Conservation (phyloP, 139 green algal species). For the Protoeuglena noctilucae region DNA sequence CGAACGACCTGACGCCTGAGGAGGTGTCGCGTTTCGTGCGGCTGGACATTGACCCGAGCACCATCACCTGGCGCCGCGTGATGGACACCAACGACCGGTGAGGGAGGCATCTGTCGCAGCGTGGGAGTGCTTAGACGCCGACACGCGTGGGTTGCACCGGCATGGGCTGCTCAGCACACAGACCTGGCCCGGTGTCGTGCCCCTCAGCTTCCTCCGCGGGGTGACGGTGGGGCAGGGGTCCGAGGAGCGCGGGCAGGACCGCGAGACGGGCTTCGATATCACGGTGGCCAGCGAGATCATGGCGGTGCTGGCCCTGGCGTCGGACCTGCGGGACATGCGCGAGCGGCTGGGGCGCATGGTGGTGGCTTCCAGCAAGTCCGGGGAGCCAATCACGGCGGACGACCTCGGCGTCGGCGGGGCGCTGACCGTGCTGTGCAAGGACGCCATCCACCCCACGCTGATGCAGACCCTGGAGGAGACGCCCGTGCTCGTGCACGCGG, state of each 20-base stretch:
- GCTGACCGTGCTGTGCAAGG: constrained; percentile 94
- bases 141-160: no score
- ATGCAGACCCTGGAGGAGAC: constrained; percentile 88
- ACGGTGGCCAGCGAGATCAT: constrained; percentile 85
- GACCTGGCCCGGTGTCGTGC: no score
- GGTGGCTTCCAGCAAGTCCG: constrained; percentile 43
- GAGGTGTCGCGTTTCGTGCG: constrained; percentile 68
- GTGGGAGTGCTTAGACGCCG: no score
- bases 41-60: constrained; percentile 78
- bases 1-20: constrained; percentile 69
- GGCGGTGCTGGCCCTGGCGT: constrained; percentile 91
- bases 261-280: constrained; percentile 88
- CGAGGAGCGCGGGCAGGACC: constrained; percentile 32
- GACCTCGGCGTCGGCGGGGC: constrained; percentile 90
- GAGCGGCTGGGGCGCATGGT: constrained; percentile 82
- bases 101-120: no score
- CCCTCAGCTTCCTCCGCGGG: background rate
- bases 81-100: constrained; percentile 95
- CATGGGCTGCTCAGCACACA: no score
- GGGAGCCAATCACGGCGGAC: constrained; percentile 77
- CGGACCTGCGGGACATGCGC: constrained; percentile 72
- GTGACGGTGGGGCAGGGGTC: constrained; percentile 10
- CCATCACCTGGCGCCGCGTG: constrained; percentile 89
- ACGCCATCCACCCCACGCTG: constrained; percentile 54
- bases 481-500: constrained; percentile 69